phyloP scores from a whole-genome alignment of 768 basidiomycete species.

The Lentinula lateritia region DNA sequence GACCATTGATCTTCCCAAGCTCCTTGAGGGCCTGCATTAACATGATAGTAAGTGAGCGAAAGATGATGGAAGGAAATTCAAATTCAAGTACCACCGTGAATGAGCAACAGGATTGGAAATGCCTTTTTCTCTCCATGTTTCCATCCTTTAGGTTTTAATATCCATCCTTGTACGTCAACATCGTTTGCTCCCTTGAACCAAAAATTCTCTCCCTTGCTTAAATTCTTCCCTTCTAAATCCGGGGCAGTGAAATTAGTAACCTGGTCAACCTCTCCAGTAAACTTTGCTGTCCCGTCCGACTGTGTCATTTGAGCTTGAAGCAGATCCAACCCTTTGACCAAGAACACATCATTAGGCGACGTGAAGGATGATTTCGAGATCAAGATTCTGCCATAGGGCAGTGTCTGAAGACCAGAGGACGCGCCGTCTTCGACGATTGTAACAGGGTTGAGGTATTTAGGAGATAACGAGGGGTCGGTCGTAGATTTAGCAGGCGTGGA shows the following conservation, averaged over 20 bases:
- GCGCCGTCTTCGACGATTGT: conserved; percentile 54
- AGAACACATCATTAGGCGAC: conserved; percentile 74
- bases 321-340: conserved; percentile 44
- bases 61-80: conserved; percentile 2
- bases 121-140: conserved; percentile 58
- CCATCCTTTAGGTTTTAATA: conserved; percentile 77
- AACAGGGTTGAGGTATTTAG: conserved; percentile 47
- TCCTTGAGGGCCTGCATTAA: conserved; percentile 56
- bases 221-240: conserved; percentile 49
- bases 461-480: conserved; percentile 40
- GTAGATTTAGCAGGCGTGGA: conserved; percentile 52
- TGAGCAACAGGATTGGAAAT: conserved; percentile 76
- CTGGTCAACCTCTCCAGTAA: conserved; percentile 37
- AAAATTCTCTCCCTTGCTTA: conserved; percentile 71
- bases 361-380: conserved; percentile 72
- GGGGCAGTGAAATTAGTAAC: conserved; percentile 62
- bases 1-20: conserved; percentile 93
- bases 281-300: conserved; percentile 20
- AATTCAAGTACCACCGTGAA: conserved; percentile 59
- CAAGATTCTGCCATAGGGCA: conserved; percentile 57
- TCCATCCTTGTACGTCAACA: conserved; percentile 79
- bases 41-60: conserved; percentile 1
- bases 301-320: conserved; percentile 36
- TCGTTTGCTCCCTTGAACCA: conserved; percentile 85
- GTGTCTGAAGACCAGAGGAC: conserved; percentile 56